These are phyloP conservation scores for Arabis alpina DNA, from an alignment of 345 rosid genomes.

Conservation along the genomic window DNA sequence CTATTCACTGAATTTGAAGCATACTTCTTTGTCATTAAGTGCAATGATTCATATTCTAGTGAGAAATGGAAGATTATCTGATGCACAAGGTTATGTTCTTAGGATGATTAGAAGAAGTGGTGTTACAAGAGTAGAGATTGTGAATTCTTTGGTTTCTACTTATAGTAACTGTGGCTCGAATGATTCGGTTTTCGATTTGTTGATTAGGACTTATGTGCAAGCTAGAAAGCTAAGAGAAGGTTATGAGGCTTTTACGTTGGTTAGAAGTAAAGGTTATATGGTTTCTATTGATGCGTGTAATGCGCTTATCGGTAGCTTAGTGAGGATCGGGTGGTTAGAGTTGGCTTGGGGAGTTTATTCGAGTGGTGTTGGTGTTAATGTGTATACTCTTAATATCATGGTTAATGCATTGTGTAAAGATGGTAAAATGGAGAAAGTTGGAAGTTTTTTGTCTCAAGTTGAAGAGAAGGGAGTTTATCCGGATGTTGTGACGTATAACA, in stretches of 20 bases:
- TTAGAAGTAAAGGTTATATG: slow-evolving; percentile 47
- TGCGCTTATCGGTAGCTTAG: slow-evolving; percentile 73
- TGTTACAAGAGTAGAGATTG: slow-evolving; percentile 59
- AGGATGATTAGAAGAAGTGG: slow-evolving; percentile 83
- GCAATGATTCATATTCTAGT: slow-evolving; percentile 67
- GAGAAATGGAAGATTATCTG: slow-evolving; percentile 60
- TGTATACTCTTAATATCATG: slow-evolving; percentile 72
- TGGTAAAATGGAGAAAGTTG: slow-evolving; percentile 52
- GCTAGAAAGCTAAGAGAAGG: slow-evolving; percentile 84
- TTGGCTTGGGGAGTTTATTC: slow-evolving; percentile 63
- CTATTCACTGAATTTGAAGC: slow-evolving; percentile 52
- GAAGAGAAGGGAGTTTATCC: slow-evolving; percentile 64
- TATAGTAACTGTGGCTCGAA: slow-evolving; percentile 42
- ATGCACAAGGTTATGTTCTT: slow-evolving; percentile 76
- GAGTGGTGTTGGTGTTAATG: slow-evolving; percentile 51
- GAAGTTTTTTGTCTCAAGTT: slow-evolving; percentile 51
- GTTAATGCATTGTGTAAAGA: slow-evolving; percentile 89
- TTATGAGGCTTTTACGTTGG: slow-evolving; percentile 47
- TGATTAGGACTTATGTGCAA: slow-evolving; percentile 72
- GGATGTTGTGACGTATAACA: slow-evolving; percentile 73
- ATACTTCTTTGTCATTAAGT: slow-evolving; percentile 63
- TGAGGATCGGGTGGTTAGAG: slow-evolving; percentile 67
- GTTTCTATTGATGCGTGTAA: slow-evolving; percentile 69
- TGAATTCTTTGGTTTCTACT: slow-evolving; percentile 55
- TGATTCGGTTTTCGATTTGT: slow-evolving; percentile 66